Conservation (phyloP, 2,329 filamentous ascomycete genomes). For the Monilinia fructicola region DNA sequence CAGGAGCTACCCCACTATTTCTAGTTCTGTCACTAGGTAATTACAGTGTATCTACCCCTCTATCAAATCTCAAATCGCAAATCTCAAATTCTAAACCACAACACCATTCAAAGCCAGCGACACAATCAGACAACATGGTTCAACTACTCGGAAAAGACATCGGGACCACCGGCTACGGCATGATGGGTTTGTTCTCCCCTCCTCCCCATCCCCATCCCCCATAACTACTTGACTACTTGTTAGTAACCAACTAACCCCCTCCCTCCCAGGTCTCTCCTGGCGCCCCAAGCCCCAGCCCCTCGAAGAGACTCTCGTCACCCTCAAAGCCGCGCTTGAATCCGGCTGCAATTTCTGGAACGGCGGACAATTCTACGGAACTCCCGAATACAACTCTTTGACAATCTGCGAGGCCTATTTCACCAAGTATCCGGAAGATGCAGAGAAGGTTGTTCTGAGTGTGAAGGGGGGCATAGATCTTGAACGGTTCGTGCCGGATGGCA, state of each 20-base stretch:
- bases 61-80: background rate
- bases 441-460: slow-evolving; percentile 60
- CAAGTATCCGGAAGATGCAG: slow-evolving; percentile 62
- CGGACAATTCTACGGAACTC: slow-evolving; percentile 63
- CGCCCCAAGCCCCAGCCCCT: slow-evolving; percentile 41
- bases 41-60: background rate
- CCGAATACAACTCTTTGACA: slow-evolving; percentile 57
- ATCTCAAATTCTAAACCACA: background rate
- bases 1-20: background rate
- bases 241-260: slow-evolving; percentile 7
- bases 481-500: slow-evolving; percentile 49
- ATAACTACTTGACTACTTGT: background rate
- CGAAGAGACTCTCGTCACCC: slow-evolving; percentile 53
- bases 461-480: slow-evolving; percentile 54
- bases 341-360: slow-evolving; percentile 59
- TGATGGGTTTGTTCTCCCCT: slow-evolving; percentile 29
- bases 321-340: slow-evolving; percentile 52
- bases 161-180: slow-evolving; percentile 35
- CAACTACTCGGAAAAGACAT: slow-evolving; percentile 36
- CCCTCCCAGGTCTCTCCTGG: slow-evolving; percentile 40
- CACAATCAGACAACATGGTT: slow-evolving; percentile 29
- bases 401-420: slow-evolving; percentile 62
- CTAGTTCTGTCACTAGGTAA: slow-evolving; percentile 2
- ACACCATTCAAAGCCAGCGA: background rate
- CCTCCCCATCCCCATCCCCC: background rate